A percentile compares a stretch with the other conserved stretches of the same genome.
phyloP scores from a whole-genome alignment of 202 grass and related monocot species.

The Schoenoplectus tabernaemontani region DNA sequence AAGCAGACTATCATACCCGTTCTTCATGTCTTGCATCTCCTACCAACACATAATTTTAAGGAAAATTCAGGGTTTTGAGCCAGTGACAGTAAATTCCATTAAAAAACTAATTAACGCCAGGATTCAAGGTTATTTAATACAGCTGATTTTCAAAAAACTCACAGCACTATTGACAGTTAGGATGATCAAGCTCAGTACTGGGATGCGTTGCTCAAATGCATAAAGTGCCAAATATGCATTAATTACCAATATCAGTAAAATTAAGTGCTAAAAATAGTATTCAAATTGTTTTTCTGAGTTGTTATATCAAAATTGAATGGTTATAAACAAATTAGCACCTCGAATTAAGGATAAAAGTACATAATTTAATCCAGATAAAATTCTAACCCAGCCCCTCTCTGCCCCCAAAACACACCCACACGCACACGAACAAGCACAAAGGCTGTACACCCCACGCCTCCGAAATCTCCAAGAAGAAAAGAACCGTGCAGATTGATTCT shows the following conservation, averaged over 20 bases:
- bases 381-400: not conserved
- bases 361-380: not conserved
- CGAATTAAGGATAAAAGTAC: not conserved
- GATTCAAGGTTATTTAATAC: not conserved
- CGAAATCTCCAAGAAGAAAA: not conserved
- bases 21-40: conserved; percentile 97
- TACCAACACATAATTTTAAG: conserved; percentile 40
- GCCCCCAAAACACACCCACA: not conserved
- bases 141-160: not conserved
- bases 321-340: not conserved
- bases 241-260: not conserved
- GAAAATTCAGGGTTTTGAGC: not conserved
- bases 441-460: not conserved
- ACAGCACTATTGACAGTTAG: not conserved
- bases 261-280: not conserved
- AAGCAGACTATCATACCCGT: conserved; percentile 85
- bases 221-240: not conserved
- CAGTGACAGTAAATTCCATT: not conserved
- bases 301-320: not conserved
- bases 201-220: not conserved
- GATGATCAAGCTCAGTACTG: not conserved
- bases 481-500: not conserved
- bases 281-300: not conserved
- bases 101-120: not conserved
- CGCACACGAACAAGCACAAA: not conserved